Evolutionary conservation across 2,329 filamentous ascomycete genomes (phyloP), one percentile per base, ranked within the genome.

Genomic region (Raffaelea albimanens): DNA sequence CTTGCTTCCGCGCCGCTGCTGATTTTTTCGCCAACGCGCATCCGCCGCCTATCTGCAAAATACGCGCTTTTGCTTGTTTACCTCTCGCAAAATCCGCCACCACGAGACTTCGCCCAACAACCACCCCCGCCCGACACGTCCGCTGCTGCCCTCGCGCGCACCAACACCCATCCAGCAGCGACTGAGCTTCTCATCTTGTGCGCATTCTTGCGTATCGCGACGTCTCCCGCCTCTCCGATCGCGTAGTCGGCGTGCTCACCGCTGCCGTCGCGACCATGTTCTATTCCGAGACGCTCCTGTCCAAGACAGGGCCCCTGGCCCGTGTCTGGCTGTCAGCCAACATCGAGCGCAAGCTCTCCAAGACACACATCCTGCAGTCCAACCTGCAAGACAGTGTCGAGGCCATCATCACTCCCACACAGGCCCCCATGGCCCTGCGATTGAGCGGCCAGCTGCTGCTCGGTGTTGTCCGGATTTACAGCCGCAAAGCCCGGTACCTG

Each of bases 321-420:
- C 87, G 89, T 63, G 90, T 97, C 70, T 98, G 93, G 93, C 80
- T 97, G 52, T 95, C 93, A 29, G 89, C 93, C 71, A 98, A 97
- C 68, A 76, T 97, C 55, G 93, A 97, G 78, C 89, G 91, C 74
- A 98, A 97, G 72, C 82, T 98, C 51, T 95, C 90, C 57, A 98
- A 98, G 70, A 89, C 88, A 54, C 89, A 96, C 61, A 93, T 97
- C 56, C 67, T 98, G 54, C 88, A 95, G 63, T 91, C 90, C 50
- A 94, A 95, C 69, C 85, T 98, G 57, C 85, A 91, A 59, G 87
- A 89, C 69, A 95, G 90, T 66, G 90, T 98, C 55, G 85, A 88
- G 65, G 88, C 89, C 57, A 98, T 98, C 65, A 93, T 97, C 56
- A 87, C 87, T 50, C 87, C 88, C 43, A 87, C 85, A 55, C 88